These are phyloP conservation scores for Backusella circina DNA, from an alignment of 192 early-diverging fungal species.

Conservation along the genomic window DNA sequence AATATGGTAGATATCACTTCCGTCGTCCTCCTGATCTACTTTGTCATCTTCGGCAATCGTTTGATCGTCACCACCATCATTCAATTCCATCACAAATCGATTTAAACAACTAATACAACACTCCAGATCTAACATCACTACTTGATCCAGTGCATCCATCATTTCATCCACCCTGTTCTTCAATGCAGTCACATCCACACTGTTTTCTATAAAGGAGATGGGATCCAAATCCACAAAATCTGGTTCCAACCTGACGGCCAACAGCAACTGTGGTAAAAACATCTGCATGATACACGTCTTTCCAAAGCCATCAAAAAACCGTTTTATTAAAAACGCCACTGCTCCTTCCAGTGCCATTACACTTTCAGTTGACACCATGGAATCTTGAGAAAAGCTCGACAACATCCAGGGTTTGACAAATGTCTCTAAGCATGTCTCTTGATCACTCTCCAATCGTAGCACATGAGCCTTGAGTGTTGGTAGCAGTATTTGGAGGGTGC, in stretches of 20 bases:
- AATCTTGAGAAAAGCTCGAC: conserved; percentile 25
- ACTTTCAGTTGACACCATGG: conserved; percentile 30
- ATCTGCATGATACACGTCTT: not conserved
- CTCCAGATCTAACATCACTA: conserved; percentile 22
- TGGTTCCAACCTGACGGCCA: conserved; percentile 21
- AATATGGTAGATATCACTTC: not conserved
- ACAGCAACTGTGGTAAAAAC: conserved; percentile 16
- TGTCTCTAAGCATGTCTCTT: conserved; percentile 7
- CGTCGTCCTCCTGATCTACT: not conserved
- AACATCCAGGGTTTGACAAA: conserved; percentile 21
- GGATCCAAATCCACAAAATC: conserved; percentile 34
- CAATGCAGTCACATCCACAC: not conserved
- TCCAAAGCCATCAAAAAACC: conserved; percentile 1
- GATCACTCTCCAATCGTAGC: not conserved
- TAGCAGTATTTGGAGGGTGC: conserved; percentile 27
- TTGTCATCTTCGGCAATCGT: not conserved
- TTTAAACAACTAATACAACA: conserved; percentile 25
- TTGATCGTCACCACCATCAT: not conserved
- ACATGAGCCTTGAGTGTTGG: conserved; percentile 26
- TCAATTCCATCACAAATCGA: conserved; percentile 14
- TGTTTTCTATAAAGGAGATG: conserved; percentile 10
- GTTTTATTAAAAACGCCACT: conserved; percentile 11
- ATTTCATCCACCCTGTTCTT: not conserved
- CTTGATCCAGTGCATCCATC: not conserved
- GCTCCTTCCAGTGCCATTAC: conserved; percentile 8